Percentiles rank a stretch among this genome's conserved stretches.
phyloP scores from a whole-genome alignment of 495 filamentous ascomycete species.

The Hypoxylon intermedium region DNA sequence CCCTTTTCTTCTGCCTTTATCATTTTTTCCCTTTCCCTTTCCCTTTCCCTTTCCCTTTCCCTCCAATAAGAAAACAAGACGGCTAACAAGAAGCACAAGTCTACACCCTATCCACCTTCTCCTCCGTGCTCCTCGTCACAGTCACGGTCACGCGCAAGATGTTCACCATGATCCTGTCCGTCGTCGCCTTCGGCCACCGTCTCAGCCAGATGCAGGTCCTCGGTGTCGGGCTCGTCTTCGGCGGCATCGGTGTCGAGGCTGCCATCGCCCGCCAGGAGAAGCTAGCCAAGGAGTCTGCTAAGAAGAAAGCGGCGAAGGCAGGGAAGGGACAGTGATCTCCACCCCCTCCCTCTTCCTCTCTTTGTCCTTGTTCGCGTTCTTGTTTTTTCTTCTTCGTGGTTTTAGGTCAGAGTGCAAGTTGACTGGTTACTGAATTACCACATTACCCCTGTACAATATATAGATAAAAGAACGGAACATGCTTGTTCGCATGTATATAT shows the following conservation, averaged over 20 bases:
- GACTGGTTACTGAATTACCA: too few species aligned
- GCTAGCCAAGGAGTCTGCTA: slow-evolving; percentile 75
- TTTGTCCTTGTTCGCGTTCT: background rate
- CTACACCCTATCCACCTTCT: slow-evolving; percentile 91
- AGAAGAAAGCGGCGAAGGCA: slow-evolving; percentile 54
- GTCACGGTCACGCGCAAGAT: slow-evolving; percentile 98
- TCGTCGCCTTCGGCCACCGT: slow-evolving; percentile 91
- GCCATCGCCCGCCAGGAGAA: slow-evolving; percentile 84
- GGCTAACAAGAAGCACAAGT: slow-evolving; percentile 52
- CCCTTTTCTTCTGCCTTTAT: slow-evolving; percentile 7
- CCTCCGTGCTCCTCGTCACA: slow-evolving; percentile 88
- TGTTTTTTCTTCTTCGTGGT: background rate
- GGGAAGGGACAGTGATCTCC: slow-evolving; percentile 43
- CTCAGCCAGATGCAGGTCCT: slow-evolving; percentile 87
- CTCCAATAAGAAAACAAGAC: background rate
- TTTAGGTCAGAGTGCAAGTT: background rate
- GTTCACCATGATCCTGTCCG: slow-evolving; percentile 97
- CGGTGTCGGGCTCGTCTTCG: slow-evolving; percentile 91
- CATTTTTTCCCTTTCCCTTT: background rate
- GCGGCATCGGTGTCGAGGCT: slow-evolving; percentile 91
- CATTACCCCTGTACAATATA: too few species aligned
- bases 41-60: background rate
- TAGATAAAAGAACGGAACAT: too few species aligned
- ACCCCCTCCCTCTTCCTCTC: background rate
- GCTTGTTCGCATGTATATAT: too few species aligned